These are phyloP conservation scores for Jasminum sambac DNA, from an alignment of 257 asterid species.

Conservation along the genomic window DNA sequence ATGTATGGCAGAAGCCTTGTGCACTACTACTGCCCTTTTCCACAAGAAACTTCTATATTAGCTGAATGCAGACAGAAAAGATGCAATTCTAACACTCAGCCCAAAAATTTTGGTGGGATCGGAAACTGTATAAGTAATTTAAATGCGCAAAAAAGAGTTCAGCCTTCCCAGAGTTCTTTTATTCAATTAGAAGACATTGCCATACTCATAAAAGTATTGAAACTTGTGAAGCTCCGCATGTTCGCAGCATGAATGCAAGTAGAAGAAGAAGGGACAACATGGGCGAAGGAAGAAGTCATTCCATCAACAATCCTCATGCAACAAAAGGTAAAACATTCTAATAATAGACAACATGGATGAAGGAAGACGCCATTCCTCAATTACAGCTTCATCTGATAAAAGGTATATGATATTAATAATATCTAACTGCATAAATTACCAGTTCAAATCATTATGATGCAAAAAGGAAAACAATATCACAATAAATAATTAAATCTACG, in stretches of 20 bases:
- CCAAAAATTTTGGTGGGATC: background rate
- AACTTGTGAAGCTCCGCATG: slow-evolving; percentile 9
- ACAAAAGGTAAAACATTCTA: background rate
- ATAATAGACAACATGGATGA: background rate
- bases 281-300: slow-evolving; percentile 16
- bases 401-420: background rate
- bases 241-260: slow-evolving; percentile 6
- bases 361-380: background rate
- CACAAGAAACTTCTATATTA: background rate
- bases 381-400: background rate
- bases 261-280: background rate
- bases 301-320: slow-evolving; percentile 14
- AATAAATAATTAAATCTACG: background rate
- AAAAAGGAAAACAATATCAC: background rate
- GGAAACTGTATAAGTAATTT: background rate
- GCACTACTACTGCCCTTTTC: background rate
- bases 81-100: background rate
- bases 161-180: background rate
- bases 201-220: slow-evolving; percentile 1
- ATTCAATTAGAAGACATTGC: background rate
- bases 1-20: slow-evolving; percentile 4
- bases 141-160: background rate
- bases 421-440: background rate
- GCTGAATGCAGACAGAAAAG: background rate
- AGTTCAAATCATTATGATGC: background rate